Conservation (phyloP, 2,329 filamentous ascomycete species). For the Fusarium concolor region DNA sequence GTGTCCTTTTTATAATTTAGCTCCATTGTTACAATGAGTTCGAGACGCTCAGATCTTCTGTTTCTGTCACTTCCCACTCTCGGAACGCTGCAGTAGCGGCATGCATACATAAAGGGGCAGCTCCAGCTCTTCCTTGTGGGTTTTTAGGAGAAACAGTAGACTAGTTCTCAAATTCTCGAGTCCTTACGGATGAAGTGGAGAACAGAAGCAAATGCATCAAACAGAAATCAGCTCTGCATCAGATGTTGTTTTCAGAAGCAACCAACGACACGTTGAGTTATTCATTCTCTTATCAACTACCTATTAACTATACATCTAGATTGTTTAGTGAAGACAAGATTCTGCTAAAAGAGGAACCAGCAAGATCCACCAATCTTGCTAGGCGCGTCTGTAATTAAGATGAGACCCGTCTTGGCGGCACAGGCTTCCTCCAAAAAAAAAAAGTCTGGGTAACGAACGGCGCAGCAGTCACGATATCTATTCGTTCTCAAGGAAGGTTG, state of each 20-base stretch:
- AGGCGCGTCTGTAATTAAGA: conserved; percentile 43
- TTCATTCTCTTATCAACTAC: conserved; percentile 11
- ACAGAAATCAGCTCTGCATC: background rate
- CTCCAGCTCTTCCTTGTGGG: conserved; percentile 6
- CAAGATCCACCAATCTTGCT: conserved; percentile 33
- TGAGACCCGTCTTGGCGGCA: conserved; percentile 44
- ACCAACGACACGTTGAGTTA: conserved; percentile 5
- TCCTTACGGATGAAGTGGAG: background rate
- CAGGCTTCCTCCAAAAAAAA: conserved; percentile 32
- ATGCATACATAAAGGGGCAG: conserved; percentile 38
- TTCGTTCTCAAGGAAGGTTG: conserved; percentile 5
- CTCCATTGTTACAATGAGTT: background rate
- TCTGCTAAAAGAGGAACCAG: conserved; percentile 18
- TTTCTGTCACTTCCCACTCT: conserved; percentile 40
- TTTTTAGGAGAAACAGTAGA: conserved; percentile 7
- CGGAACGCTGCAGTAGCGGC: conserved; percentile 40
- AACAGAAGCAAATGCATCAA: conserved; percentile 11
- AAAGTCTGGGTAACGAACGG: conserved; percentile 46
- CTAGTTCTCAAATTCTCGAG: too few species aligned
- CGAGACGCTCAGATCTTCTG: conserved; percentile 30
- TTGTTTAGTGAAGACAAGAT: conserved; percentile 18
- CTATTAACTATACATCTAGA: background rate
- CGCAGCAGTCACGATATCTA: conserved; percentile 20
- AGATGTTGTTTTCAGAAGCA: conserved; percentile 4
- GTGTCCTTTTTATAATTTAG: too few species aligned